A percentile compares a stretch with the other conserved stretches of the same genome.
Conservation (phyloP, 1,284 basidiomycete species). For the Trichosporon sp. region DNA sequence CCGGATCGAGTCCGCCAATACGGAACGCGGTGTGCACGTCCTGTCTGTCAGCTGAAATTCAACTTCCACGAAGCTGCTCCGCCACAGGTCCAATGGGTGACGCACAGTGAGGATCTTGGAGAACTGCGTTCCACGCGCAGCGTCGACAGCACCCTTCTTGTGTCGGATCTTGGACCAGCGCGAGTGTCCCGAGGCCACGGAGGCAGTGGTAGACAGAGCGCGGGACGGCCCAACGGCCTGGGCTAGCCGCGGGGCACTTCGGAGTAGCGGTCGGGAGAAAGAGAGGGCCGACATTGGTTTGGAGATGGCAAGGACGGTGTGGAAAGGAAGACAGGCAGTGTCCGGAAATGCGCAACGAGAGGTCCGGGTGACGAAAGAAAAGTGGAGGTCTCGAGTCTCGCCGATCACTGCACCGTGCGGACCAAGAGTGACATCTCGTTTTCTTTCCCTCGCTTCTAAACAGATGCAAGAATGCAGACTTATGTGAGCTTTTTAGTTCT, state of each 20-base stretch:
- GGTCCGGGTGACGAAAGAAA: background rate
- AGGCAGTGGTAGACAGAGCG: conserved; percentile 25
- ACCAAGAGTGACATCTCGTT: too few relatives aligned
- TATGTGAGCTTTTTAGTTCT: too few relatives aligned
- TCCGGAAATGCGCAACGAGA: background rate
- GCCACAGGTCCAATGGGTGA: conserved; percentile 3
- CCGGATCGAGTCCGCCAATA: conserved; percentile 70
- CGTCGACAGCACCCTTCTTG: conserved; percentile 72
- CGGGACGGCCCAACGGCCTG: background rate
- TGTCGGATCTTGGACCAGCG: conserved; percentile 84
- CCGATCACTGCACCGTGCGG: background rate
- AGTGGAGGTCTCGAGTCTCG: conserved; percentile 7
- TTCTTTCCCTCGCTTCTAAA: too few relatives aligned
- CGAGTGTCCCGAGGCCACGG: conserved; percentile 41
- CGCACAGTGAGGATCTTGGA: conserved; percentile 66
- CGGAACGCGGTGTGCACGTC: conserved; percentile 71
- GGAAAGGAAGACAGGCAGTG: background rate
- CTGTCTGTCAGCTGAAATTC: conserved; percentile 54
- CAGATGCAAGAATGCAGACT: too few relatives aligned
- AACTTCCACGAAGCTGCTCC: background rate
- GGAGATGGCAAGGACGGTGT: background rate
- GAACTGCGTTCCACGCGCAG: conserved; percentile 66
- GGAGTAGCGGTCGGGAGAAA: background rate
- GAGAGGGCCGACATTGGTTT: background rate
- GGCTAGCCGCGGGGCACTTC: background rate